Conservation (phyloP, 1,284 basidiomycete genomes). For the Kalmanozyma brasiliensis region DNA sequence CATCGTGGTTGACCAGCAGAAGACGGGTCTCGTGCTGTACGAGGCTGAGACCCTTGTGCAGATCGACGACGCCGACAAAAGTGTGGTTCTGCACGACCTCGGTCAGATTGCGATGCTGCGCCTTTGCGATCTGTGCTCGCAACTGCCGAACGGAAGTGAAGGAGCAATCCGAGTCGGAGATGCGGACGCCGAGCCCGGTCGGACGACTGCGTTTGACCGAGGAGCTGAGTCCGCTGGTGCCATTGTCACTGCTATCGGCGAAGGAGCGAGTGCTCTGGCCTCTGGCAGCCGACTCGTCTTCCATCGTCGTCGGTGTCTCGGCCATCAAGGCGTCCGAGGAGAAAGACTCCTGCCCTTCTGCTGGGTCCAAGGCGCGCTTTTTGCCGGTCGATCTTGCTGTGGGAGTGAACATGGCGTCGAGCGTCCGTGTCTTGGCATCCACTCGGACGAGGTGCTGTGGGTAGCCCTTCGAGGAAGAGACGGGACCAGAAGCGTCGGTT, state of each 20-base stretch:
- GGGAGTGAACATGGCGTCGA: slow-evolving; percentile 77
- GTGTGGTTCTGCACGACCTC: slow-evolving; percentile 87
- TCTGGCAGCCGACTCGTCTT: slow-evolving; percentile 2
- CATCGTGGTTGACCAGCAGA: slow-evolving; percentile 84
- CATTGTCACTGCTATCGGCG: neutral
- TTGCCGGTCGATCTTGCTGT: slow-evolving; percentile 14
- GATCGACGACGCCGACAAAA: slow-evolving; percentile 92
- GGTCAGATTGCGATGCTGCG: slow-evolving; percentile 79
- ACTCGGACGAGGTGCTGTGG: slow-evolving; percentile 94
- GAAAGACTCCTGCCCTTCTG: neutral
- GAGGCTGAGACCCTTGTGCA: slow-evolving; percentile 78
- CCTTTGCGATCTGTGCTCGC: slow-evolving; percentile 74
- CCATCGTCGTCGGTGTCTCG: neutral
- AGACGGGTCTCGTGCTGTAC: slow-evolving; percentile 89
- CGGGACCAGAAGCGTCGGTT: slow-evolving; percentile 7
- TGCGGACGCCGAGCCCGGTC: slow-evolving; percentile 68
- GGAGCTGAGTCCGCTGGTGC: slow-evolving; percentile 1
- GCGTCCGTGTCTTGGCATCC: slow-evolving; percentile 84
- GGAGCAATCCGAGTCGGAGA: slow-evolving; percentile 81
- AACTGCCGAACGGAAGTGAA: slow-evolving; percentile 82
- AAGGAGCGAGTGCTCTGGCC: slow-evolving; percentile 1
- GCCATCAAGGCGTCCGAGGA: slow-evolving; percentile 5
- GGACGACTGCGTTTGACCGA: slow-evolving; percentile 15
- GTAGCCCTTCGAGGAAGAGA: slow-evolving; percentile 53
- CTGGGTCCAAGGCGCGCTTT: slow-evolving; percentile 20